Evolutionary conservation across 1,284 basidiomycete species (phyloP).

Genomic region (Afroboletus lepidellus): DNA sequence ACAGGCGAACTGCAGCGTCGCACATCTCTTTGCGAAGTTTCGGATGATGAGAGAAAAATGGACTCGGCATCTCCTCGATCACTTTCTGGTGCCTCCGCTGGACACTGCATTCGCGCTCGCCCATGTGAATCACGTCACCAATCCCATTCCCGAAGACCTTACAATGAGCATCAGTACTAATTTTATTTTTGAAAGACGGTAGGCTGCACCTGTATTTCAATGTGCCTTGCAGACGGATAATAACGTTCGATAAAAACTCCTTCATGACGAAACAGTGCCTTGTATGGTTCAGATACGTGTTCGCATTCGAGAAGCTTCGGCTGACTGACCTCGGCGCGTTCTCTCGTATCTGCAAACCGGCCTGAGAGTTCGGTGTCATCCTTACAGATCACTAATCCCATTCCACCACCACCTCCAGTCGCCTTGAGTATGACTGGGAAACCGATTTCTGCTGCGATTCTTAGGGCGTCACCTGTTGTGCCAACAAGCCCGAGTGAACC

Average conservation of each 20-base stretch:
- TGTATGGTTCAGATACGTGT: slow-evolving; percentile 1
- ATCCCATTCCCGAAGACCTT: slow-evolving; percentile 66
- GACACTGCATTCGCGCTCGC: slow-evolving; percentile 70
- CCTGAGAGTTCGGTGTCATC: slow-evolving; percentile 40
- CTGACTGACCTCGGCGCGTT: slow-evolving; percentile 45
- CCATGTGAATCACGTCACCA: slow-evolving; percentile 61
- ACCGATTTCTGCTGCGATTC: slow-evolving; percentile 44
- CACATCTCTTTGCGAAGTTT: slow-evolving; percentile 49
- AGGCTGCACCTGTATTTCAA: slow-evolving; percentile 60
- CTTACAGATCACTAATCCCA: slow-evolving; percentile 63
- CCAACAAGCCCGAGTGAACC: slow-evolving; percentile 51
- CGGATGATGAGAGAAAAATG: slow-evolving; percentile 44
- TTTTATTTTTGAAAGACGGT: background rate
- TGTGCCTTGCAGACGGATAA: slow-evolving; percentile 53
- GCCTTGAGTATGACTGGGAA: slow-evolving; percentile 72
- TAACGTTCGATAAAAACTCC: slow-evolving; percentile 66
- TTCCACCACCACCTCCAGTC: slow-evolving; percentile 70
- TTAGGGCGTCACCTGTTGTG: slow-evolving; percentile 44
- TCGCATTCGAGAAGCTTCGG: background rate
- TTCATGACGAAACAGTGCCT: slow-evolving; percentile 53
- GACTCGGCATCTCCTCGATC: slow-evolving; percentile 66
- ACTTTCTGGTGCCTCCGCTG: slow-evolving; percentile 76
- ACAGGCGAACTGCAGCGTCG: slow-evolving; percentile 51
- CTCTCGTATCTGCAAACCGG: slow-evolving; percentile 40
- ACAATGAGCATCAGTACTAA: background rate